Base-by-base conservation (phyloP, 176 grass and related monocot species). In the Musa beccarii region DNA sequence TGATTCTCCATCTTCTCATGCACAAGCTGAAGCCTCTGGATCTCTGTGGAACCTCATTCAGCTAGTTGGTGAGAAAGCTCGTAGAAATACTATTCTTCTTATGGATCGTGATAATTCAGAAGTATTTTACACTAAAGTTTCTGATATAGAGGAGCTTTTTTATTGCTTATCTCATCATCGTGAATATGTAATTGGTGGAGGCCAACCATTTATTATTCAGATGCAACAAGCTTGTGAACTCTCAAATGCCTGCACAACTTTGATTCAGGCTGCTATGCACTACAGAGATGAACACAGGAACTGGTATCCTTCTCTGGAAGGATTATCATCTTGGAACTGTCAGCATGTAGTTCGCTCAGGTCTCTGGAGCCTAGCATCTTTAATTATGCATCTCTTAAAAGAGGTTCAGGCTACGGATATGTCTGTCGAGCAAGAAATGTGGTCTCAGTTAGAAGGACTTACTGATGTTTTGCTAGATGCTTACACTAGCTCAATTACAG, bases 81-180 rank as follows among this genome's bases (percentile, higher is more conserved):
- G 95, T 64, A 84, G 95, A 81, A 93, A 98, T 76, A 93, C 77
- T 67, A 86, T 94, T 83, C 88, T 94, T 52, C 85, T 98, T 62
- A 93, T 98, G 95, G 95, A 98, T 57, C 90, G 95, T 73, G 95
- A 98, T 81, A 98, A 98, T 86, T 84, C 87, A 56, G 95, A 98
- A 91, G 95, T 98, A 69, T 98, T 98, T 83, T 98, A 98, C 69
- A 93, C 86, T 85, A 98, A 87, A 84, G 34, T 98, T 80, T 91
- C 90, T 82, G 90, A 94, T 54, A 83, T 94, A 89, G 95, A 94
- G 23, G 88, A 93, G 73, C 59, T 98, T 17, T 94, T 98, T 82
- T 86, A 88, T 84, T 98, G 90, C 54, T 85, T 93, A 74, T 84
- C 88, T 72, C 88, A 87, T 79, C 81, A 94, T 70, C 86, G 94